Percentiles rank a stretch among this genome's conserved stretches.
Evolutionary conservation across 768 basidiomycete species (phyloP).

Genomic region (Xerocomellus intermedius): DNA sequence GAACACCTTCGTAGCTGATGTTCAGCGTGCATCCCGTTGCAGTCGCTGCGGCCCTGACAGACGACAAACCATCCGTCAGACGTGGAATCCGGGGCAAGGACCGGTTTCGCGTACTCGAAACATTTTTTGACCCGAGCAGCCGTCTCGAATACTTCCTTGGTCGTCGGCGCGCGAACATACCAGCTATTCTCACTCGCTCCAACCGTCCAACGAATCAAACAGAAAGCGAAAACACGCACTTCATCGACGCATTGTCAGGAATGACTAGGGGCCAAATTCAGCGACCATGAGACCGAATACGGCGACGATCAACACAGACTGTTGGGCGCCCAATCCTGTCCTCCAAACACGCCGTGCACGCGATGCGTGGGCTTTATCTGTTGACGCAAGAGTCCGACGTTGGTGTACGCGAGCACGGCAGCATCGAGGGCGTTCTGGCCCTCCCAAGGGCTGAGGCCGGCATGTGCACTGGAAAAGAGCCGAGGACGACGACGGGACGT

Average conservation of each 20-base stretch:
- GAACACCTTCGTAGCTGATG: conserved; percentile 35
- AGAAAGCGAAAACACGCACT: conserved; percentile 40
- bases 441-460: conserved; percentile 83
- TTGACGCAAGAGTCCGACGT: conserved; percentile 76
- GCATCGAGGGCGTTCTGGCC: conserved; percentile 83
- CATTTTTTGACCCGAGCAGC: conserved; percentile 65
- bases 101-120: conserved; percentile 53
- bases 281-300: not conserved
- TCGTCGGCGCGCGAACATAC: conserved; percentile 70
- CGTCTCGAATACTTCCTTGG: conserved; percentile 54
- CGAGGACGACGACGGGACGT: too few relatives aligned
- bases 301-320: conserved; percentile 43
- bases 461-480: conserved; percentile 57
- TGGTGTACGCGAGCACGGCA: conserved; percentile 78
- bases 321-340: conserved; percentile 71
- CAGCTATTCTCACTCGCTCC: conserved; percentile 44
- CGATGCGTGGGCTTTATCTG: conserved; percentile 76
- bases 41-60: conserved; percentile 55
- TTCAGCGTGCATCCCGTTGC: conserved; percentile 64
- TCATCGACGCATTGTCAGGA: conserved; percentile 74
- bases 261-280: conserved; percentile 52
- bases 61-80: not conserved
- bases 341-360: conserved; percentile 78
- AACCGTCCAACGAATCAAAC: not conserved
- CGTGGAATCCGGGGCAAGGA: not conserved